Evolutionary conservation across 306 rosid species (phyloP).

Genomic region (Lupinus albus): DNA sequence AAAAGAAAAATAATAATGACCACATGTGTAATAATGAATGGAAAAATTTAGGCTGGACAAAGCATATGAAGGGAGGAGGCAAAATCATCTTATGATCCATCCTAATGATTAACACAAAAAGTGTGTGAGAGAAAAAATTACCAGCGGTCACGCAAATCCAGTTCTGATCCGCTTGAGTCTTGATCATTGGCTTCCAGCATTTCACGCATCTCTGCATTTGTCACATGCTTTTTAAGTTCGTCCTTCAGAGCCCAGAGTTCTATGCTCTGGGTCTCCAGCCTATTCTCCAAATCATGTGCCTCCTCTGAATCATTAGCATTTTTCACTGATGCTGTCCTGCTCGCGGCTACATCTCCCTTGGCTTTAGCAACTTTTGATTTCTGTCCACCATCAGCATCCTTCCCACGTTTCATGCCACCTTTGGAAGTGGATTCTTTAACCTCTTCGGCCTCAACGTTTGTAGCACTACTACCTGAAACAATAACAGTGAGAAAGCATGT

Average conservation of each 20-base stretch:
- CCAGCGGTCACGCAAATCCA: conserved; percentile 95
- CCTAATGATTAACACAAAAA: conserved; percentile 13
- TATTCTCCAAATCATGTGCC: conserved; percentile 52
- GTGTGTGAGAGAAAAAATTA: conserved; percentile 39
- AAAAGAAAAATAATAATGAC: background rate
- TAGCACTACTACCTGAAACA: conserved; percentile 51
- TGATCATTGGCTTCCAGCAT: conserved; percentile 80
- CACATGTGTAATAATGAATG: conserved; percentile 9
- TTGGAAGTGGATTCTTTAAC: conserved; percentile 58
- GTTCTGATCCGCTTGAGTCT: conserved; percentile 86
- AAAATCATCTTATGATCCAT: conserved; percentile 16
- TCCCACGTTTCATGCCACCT: conserved; percentile 70
- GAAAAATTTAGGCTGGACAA: conserved; percentile 6
- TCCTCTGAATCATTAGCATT: conserved; percentile 40
- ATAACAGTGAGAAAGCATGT: conserved; percentile 37
- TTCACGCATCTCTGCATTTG: conserved; percentile 73
- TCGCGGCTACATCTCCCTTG: conserved; percentile 58
- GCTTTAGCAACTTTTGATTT: conserved; percentile 69
- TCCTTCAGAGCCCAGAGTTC: conserved; percentile 87
- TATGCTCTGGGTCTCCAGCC: conserved; percentile 76
- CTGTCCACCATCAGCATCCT: conserved; percentile 49
- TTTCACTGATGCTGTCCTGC: conserved; percentile 48
- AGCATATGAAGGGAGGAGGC: conserved; percentile 1
- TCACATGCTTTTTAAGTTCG: conserved; percentile 74
- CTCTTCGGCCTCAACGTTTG: conserved; percentile 47